phyloP scores from a whole-genome alignment of 2,329 filamentous ascomycete genomes.

The Arthrinium puccinioides region DNA sequence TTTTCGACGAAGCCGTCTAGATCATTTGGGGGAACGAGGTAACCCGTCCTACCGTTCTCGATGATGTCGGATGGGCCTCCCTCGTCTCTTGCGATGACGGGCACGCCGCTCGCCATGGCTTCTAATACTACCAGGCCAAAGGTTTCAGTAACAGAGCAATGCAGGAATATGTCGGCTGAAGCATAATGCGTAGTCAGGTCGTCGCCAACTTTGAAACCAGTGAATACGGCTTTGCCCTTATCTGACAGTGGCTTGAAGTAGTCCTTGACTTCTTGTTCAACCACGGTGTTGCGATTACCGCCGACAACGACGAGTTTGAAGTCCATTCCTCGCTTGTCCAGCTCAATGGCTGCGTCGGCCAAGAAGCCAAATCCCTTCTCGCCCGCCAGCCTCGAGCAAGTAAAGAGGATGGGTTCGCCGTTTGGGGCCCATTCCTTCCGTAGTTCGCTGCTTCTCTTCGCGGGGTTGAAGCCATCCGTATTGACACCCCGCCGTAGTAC shows the following conservation, averaged over 20 bases:
- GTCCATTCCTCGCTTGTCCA: constrained; percentile 46
- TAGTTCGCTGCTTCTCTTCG: constrained; percentile 40
- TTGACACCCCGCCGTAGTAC: constrained; percentile 59
- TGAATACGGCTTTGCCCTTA: constrained; percentile 54
- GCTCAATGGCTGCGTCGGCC: constrained; percentile 42
- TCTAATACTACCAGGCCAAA: constrained; percentile 66
- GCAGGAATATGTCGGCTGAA: constrained; percentile 61
- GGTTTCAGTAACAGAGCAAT: constrained; percentile 65
- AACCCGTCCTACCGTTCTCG: constrained; percentile 51
- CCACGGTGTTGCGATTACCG: constrained; percentile 56
- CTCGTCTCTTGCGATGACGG: constrained; percentile 61
- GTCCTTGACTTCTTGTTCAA: constrained; percentile 54
- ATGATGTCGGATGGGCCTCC: constrained; percentile 65
- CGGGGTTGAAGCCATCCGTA: constrained; percentile 52
- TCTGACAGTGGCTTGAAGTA: constrained; percentile 44
- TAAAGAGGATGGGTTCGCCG: constrained; percentile 58
- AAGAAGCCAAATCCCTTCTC: constrained; percentile 68
- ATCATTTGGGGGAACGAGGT: constrained; percentile 52
- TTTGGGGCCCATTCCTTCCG: constrained; percentile 49
- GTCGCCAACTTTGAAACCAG: constrained; percentile 54
- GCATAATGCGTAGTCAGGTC: constrained; percentile 60
- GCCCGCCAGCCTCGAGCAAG: constrained; percentile 58
- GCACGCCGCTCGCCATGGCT: constrained; percentile 63
- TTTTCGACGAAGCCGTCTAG: constrained; percentile 49
- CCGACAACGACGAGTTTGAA: constrained; percentile 64